phyloP scores from a whole-genome alignment of 176 grass and related monocot species.

The Ananas comosus region DNA sequence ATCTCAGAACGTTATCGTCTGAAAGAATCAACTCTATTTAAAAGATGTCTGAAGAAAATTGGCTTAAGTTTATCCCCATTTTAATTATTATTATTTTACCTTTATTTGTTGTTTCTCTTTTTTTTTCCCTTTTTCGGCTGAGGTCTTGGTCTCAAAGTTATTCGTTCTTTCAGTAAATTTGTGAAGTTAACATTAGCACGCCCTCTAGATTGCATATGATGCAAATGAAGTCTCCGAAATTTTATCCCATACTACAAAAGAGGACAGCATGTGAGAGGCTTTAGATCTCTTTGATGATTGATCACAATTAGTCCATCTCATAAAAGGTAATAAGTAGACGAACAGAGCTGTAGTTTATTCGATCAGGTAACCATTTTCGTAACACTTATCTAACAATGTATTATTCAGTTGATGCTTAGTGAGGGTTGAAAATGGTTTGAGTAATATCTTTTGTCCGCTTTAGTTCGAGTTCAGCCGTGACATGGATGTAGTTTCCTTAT shows the following conservation, averaged over 20 bases:
- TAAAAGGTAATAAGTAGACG: conserved; percentile 69
- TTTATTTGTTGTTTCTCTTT: conserved; percentile 14
- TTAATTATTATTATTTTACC: conserved; percentile 7
- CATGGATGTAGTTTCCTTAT: no score
- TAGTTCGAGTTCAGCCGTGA: no score
- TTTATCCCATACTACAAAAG: conserved; percentile 30
- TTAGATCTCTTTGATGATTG: conserved; percentile 55
- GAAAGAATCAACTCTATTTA: conserved; percentile 67
- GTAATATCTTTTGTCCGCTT: no score
- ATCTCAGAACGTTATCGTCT: conserved; percentile 67
- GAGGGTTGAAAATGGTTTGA: neutral
- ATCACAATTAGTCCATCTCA: conserved; percentile 62
- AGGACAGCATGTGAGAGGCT: conserved; percentile 63
- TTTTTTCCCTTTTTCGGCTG: conserved; percentile 6
- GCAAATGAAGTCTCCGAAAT: conserved; percentile 43
- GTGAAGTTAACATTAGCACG: conserved; percentile 66
- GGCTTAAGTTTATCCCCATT: conserved; percentile 43
- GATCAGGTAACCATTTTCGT: conserved; percentile 50
- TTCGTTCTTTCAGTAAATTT: conserved; percentile 64
- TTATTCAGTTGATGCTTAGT: neutral
- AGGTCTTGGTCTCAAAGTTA: neutral
- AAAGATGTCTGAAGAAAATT: conserved; percentile 59
- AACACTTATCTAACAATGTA: neutral
- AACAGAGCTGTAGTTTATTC: conserved; percentile 59
- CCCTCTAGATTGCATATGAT: conserved; percentile 59